phyloP scores from a whole-genome alignment of 2,329 filamentous ascomycete genomes.

The Arthrinium puccinioides region DNA sequence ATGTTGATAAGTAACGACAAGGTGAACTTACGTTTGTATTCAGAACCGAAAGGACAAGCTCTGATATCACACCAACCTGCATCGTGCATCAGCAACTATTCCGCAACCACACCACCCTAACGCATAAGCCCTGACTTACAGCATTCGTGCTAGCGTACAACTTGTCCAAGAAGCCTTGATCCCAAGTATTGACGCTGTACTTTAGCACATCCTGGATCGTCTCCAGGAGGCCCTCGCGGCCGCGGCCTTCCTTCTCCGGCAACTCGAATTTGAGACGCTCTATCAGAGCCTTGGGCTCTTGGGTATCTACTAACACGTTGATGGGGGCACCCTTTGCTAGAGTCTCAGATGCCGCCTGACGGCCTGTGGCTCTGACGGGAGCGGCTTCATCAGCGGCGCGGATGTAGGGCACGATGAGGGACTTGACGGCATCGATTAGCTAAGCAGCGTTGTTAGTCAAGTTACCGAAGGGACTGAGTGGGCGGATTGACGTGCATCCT shows the following conservation, averaged over 20 bases:
- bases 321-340: conserved; percentile 29
- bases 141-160: conserved; percentile 87
- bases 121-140: conserved; percentile 36
- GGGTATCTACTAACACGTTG: conserved; percentile 57
- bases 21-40: conserved; percentile 71
- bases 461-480: background rate
- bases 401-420: conserved; percentile 65
- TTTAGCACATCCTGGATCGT: conserved; percentile 64
- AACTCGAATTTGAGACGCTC: conserved; percentile 52
- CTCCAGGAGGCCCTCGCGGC: conserved; percentile 67
- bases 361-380: conserved; percentile 43
- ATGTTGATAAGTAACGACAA: background rate
- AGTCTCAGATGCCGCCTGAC: conserved; percentile 34
- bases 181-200: conserved; percentile 97
- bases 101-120: background rate
- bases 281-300: conserved; percentile 49
- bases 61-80: conserved; percentile 73
- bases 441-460: conserved; percentile 22
- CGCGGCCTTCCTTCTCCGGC: conserved; percentile 46
- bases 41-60: conserved; percentile 74
- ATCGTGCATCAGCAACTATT: background rate
- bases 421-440: conserved; percentile 62
- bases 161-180: conserved; percentile 94
- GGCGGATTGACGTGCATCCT: conserved; percentile 32
- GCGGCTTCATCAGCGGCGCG: conserved; percentile 59